These are phyloP conservation scores for Candida mesenterica DNA, from an alignment of 1,139 yeast species.

Conservation along the genomic window DNA sequence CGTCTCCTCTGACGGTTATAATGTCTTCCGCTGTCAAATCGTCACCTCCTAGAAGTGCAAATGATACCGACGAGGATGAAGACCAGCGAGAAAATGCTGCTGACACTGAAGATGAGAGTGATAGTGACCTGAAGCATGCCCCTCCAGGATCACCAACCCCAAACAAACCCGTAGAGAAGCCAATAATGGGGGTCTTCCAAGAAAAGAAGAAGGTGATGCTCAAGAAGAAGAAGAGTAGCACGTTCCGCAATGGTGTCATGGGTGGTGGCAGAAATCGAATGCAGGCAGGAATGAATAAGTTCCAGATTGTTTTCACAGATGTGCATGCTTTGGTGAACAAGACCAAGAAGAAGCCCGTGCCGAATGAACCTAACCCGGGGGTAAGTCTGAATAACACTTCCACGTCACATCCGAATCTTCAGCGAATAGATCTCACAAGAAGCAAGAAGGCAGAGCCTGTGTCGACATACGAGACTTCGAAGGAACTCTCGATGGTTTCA, in stretches of 20 bases:
- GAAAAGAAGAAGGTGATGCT: slow-evolving; percentile 22
- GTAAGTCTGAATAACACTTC: too few relatives aligned
- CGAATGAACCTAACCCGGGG: too few relatives aligned
- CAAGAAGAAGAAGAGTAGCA: slow-evolving; percentile 33
- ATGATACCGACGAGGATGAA: slow-evolving; percentile 5
- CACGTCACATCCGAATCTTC: too few relatives aligned
- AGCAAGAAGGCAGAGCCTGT: slow-evolving; percentile 4
- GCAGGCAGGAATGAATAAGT: slow-evolving; percentile 49
- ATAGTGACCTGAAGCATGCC: background rate
- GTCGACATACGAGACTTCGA: background rate
- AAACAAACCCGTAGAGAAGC: slow-evolving; percentile 26
- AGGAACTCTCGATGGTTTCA: slow-evolving; percentile 5
- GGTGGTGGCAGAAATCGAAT: slow-evolving; percentile 19
- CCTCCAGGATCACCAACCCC: slow-evolving; percentile 46
- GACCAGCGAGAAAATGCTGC: slow-evolving; percentile 8
- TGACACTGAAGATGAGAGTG: slow-evolving; percentile 7
- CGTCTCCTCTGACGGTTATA: slow-evolving; percentile 26
- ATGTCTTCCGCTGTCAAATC: slow-evolving; percentile 17
- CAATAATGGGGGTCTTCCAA: slow-evolving; percentile 46
- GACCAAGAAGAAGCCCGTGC: slow-evolving; percentile 25
- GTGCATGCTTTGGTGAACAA: slow-evolving; percentile 45
- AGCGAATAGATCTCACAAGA: slow-evolving; percentile 1
- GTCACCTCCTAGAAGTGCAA: slow-evolving; percentile 6
- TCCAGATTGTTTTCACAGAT: slow-evolving; percentile 54
- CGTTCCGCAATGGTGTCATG: slow-evolving; percentile 16